A percentile compares a stretch with the other conserved stretches of the same genome.
phyloP scores from a whole-genome alignment of 2,329 filamentous ascomycete genomes.

The Penicillium sp. region DNA sequence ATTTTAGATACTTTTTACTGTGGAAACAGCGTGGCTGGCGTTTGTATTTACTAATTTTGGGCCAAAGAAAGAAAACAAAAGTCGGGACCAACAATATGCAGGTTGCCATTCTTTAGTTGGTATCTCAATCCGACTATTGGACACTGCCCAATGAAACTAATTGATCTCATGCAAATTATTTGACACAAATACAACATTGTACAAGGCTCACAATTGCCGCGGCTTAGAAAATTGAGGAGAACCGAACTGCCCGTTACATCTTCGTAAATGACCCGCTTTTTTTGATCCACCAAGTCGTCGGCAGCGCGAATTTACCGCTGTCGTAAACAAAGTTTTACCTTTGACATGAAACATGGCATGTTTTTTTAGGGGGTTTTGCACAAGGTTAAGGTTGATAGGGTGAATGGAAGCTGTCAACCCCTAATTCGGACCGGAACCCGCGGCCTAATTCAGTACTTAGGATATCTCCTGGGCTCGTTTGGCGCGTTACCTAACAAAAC shows the following conservation, averaged over 20 bases:
- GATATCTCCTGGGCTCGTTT: background rate
- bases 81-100: slow-evolving; percentile 1
- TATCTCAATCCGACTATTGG: background rate
- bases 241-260: background rate
- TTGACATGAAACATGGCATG: background rate
- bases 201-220: background rate
- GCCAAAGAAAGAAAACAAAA: background rate
- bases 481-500: background rate
- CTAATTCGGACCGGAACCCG: background rate
- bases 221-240: background rate
- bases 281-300: background rate
- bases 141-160: background rate
- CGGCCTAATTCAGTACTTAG: background rate
- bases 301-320: slow-evolving; percentile 2
- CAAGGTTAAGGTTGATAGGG: background rate
- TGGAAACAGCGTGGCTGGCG: background rate
- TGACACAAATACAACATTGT: background rate
- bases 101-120: background rate
- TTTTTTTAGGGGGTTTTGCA: background rate
- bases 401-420: background rate
- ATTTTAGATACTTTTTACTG: background rate
- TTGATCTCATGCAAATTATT: background rate
- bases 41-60: background rate
- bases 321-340: background rate
- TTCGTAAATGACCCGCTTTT: slow-evolving; percentile 4